Base-by-base conservation (phyloP, 352 stramenopile species). In the Pythium chondricola region DNA sequence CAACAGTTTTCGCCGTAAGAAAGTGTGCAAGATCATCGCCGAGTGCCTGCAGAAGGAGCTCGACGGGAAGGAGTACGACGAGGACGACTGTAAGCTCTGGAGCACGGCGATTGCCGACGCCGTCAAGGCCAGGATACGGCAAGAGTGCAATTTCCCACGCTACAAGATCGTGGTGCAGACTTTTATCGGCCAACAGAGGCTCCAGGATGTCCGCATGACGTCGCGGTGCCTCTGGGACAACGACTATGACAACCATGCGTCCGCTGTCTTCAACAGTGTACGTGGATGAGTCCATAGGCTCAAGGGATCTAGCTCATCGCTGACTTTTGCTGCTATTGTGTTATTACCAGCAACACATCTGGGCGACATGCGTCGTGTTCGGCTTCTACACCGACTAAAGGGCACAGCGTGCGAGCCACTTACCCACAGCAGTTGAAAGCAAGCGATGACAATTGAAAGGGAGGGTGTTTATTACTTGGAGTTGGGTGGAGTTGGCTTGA, bases 161-260 rank as follows among this genome's bases (percentile, higher is more conserved):
- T 97, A 97, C 64, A 98, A 98, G 53, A 67, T 97, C 36, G 67
- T 98, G 22, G 90, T 97, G 25, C 93, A 98, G 65, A 86, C 93
- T 20, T 97, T 95, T 32, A 84, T 98, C 48, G 94, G 94, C 16
- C 74, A 98, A 66, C 87, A 93, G 61, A 88, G 85, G 52, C 75
- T 97, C 49, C 93, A 98, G 57, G 93, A 96, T 36, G 83, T 97
- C 26, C 74, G 74, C 27, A 95, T 98, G 57, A 86, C 90, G 3
- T 97, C 86, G 47, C 71, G 91, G 27, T 98, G 93, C 43, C 71
- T 98, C 6, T 98, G 93, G 91, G 86, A 98, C 65, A 95, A 87
- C 26, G 67, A 90, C 41, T 79, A 86, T 45, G 93, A 98, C 72
- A 98, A 98, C 61, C 95, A 98, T 59, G 78, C 90, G 3, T 92